Evolutionary conservation across 306 rosid genomes (phyloP), one percentile per base, ranked within the genome.

Genomic region (Astragalus glycyphyllos): DNA sequence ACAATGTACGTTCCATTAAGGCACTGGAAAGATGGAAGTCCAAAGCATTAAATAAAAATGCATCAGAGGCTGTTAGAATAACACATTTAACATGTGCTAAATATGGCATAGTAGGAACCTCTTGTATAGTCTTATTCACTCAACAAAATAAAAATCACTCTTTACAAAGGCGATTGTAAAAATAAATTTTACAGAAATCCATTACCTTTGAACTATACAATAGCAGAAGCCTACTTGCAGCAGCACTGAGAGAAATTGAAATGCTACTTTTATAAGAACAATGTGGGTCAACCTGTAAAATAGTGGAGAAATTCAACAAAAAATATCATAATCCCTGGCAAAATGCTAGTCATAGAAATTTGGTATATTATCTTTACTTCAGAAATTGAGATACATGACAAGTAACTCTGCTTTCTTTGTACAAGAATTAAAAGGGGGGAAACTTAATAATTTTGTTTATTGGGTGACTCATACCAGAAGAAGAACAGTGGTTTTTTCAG

Each of bases 281-380:
- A 75, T 91, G 99, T 67, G 99, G 99, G 74, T 91, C 99, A 73
- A 87, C 92, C 99, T 95, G 86, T 71, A 79, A 60, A 75, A 59
- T 57, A 81, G 16, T 44, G 80, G 50, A 84, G 41, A n/a, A 75
- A 82, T 14, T 62, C 51, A 75, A 56, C 75, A 13, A 64, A n/a
- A 58, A 20, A n/a, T 29, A 71, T 32, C 23, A 58, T 42, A 49
- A 69, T 59, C 31, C 42, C 75, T 7, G 35, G 55, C 34, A 71
- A 48, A 85, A 37, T 15, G 20, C 57, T 61, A 47, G 62, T 40
- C 34, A 54, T 1, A 29, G 47, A 53, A 74, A 46, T 46, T 48
- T 11, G 68, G 64, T 41, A 61, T 40, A 11, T 15, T 29, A 15
- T 32, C 14, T 17, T 47, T 63, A 15, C 15, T 50, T 31, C 75